Evolutionary conservation across 768 basidiomycete species (phyloP).

Genomic region (Pisolithus marmoratus): DNA sequence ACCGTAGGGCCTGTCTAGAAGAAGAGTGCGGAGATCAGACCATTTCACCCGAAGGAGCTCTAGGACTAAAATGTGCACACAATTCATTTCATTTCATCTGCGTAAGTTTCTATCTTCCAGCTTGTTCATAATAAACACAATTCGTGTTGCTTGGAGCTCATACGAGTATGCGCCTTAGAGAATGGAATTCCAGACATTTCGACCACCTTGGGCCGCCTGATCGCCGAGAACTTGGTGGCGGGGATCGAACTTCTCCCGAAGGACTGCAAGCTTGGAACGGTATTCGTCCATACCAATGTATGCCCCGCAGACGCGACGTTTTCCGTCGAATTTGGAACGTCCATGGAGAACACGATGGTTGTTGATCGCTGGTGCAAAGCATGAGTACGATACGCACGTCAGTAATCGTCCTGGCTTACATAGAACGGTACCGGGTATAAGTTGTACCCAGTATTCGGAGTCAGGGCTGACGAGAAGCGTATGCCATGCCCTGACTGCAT

Average conservation of each 20-base stretch:
- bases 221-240: constrained; percentile 10
- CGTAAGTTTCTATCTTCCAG: too few relatives aligned
- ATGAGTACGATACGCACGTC: not conserved
- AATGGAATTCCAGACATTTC: constrained; percentile 54
- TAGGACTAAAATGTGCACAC: too few relatives aligned
- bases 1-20: too few relatives aligned
- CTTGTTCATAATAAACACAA: not conserved
- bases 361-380: constrained; percentile 60
- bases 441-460: constrained; percentile 88
- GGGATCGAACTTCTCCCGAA: constrained; percentile 52
- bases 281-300: constrained; percentile 93
- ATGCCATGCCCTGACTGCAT: constrained; percentile 78
- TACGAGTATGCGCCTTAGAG: constrained; percentile 31
- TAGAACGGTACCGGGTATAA: constrained; percentile 82
- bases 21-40: too few relatives aligned
- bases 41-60: too few relatives aligned
- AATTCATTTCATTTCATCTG: too few relatives aligned
- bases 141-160: too few relatives aligned
- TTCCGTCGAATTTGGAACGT: constrained; percentile 84
- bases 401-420: constrained; percentile 40
- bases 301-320: constrained; percentile 91
- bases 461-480: constrained; percentile 67
- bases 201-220: constrained; percentile 23
- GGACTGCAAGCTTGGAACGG: constrained; percentile 66
- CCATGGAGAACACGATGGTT: constrained; percentile 95